These are phyloP conservation scores for Dryadomyces quercus-mongolicae DNA, from an alignment of 2,329 filamentous ascomycete species.

Conservation along the genomic window DNA sequence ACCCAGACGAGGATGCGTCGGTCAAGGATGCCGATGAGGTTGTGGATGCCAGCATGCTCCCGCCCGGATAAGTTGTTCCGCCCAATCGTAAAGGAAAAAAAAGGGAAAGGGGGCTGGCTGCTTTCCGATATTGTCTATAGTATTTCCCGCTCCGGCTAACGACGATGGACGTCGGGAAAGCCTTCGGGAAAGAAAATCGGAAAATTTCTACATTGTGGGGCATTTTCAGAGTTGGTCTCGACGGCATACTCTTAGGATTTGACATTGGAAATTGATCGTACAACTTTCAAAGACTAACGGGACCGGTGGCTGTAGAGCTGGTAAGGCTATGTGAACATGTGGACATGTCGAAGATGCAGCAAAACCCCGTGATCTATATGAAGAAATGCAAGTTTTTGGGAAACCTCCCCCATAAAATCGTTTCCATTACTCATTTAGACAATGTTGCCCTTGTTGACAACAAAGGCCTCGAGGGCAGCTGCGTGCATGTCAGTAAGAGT, in stretches of 20 bases:
- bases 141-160: not conserved
- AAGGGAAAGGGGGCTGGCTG: not conserved
- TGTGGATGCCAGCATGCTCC: constrained; percentile 86
- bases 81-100: not conserved
- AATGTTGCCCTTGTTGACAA: constrained; percentile 87
- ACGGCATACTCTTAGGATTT: not conserved
- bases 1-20: constrained; percentile 54
- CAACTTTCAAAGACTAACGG: not conserved
- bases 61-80: constrained; percentile 57
- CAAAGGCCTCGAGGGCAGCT: constrained; percentile 76
- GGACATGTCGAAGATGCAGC: no score
- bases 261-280: not conserved
- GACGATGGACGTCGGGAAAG: not conserved
- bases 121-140: not conserved
- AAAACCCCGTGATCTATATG: no score
- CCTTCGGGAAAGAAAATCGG: not conserved
- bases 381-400: not conserved
- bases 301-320: no score
- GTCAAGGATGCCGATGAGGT: constrained; percentile 84
- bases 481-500: not conserved
- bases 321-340: no score
- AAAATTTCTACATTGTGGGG: not conserved
- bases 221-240: not conserved
- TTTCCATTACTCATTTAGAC: constrained; percentile 13
- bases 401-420: not conserved